Evolutionary conservation across 768 basidiomycete species (phyloP), one percentile per base, ranked within the genome.

Genomic region (Mycena belliarum): DNA sequence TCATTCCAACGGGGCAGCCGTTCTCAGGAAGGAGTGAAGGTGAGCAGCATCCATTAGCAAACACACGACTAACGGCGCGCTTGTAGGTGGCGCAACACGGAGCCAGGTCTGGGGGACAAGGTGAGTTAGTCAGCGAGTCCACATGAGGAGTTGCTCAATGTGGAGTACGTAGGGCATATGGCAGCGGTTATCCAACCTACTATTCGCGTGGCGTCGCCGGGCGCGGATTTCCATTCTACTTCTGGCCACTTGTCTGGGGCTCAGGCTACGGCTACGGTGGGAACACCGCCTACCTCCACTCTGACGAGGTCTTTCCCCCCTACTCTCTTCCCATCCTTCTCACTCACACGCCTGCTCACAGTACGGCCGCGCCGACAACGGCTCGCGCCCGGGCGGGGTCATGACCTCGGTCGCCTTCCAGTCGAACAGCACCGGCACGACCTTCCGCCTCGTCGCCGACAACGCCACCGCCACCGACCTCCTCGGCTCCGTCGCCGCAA

Each of bases 191-290:
- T 60, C 82, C 83, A 38, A 78, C 76, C 0, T 32, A 71, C 16
- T 42, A 65, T 4, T 70, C 70, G 15, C 72, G 72, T 15, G 79
- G 81, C 11, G 80, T 82, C 21, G 45, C 55, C 0, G 75, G 74
- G 1, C 71, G 76, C 1, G 76, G 75, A 1, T 84, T 85, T 62
- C 84, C 83, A 2, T 85, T 82, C 44, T 72, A 73, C 58, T 85
- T 77, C 66, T 86, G 83, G 82, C 84, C 84, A 0, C 26, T 85
- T 18, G 72, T 78, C 4, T 85, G 81, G 80, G 75, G 72, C 6
- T 70, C 68, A 10, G 50, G 38, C 24, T 64, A 51, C 45, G 74
- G 46, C 38, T 63, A 59, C 57, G 26, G 66, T 21, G 43, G 60
- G 1, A 71, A 67, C 16, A 67, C 61, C 21, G 58, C 63, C 3